These are phyloP conservation scores for Tolypocladium ovalisporum DNA, from an alignment of 2,329 filamentous ascomycete species.

Conservation along the genomic window DNA sequence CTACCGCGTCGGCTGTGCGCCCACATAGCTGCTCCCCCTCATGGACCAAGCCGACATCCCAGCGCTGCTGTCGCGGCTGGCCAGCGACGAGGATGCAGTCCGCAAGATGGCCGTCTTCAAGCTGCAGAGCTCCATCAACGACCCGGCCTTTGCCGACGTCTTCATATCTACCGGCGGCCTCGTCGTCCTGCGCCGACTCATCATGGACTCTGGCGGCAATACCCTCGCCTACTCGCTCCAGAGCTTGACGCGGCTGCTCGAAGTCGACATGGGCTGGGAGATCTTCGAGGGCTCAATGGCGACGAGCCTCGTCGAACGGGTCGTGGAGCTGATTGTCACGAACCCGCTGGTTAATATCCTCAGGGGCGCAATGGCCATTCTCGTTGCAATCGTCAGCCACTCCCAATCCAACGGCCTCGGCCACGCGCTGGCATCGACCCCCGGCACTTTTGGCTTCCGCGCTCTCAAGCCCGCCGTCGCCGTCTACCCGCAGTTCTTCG, in stretches of 20 bases:
- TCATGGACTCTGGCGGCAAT: slow-evolving; percentile 79
- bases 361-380: slow-evolving; percentile 89
- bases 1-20: slow-evolving; percentile 1
- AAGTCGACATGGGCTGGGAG: slow-evolving; percentile 98
- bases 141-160: slow-evolving; percentile 90
- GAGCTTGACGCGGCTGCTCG: slow-evolving; percentile 74
- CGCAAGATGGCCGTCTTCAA: slow-evolving; percentile 99
- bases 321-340: slow-evolving; percentile 87
- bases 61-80: slow-evolving; percentile 50
- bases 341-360: slow-evolving; percentile 97
- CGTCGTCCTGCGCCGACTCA: slow-evolving; percentile 67
- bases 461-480: slow-evolving; percentile 87
- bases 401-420: slow-evolving; percentile 48
- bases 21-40: slow-evolving; percentile 4
- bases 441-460: slow-evolving; percentile 70
- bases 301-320: slow-evolving; percentile 59
- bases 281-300: slow-evolving; percentile 55
- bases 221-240: slow-evolving; percentile 92
- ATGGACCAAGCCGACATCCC: slow-evolving; percentile 61
- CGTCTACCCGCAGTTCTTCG: slow-evolving; percentile 85
- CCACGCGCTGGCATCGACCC: slow-evolving; percentile 25
- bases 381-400: slow-evolving; percentile 86
- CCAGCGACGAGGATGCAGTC: slow-evolving; percentile 72
- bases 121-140: slow-evolving; percentile 87
- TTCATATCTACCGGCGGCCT: slow-evolving; percentile 89